phyloP scores from a whole-genome alignment of 2,329 filamentous ascomycete species.

The Diaporthe destruens region DNA sequence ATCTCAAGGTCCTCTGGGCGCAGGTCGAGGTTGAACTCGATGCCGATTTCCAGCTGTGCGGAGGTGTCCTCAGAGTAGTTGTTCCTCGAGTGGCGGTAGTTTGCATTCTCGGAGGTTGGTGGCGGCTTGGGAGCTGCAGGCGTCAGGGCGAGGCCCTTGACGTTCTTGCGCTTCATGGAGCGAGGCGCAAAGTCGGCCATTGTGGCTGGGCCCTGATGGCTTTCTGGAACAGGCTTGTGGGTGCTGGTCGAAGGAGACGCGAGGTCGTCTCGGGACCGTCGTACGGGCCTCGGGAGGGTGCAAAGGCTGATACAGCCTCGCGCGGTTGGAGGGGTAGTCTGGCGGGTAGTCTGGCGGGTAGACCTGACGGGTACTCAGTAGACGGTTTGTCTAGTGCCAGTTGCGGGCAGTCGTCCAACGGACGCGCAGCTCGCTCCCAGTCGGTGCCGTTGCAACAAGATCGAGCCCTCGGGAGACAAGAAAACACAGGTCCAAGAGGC shows the following conservation, averaged over 20 bases:
- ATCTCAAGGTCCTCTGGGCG: conserved; percentile 92
- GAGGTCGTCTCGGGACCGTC: conserved; percentile 18
- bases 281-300: conserved; percentile 16
- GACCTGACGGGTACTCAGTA: too few relatives aligned
- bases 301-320: conserved; percentile 25
- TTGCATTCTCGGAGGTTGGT: conserved; percentile 79
- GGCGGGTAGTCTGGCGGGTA: background rate
- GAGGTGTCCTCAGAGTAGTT: conserved; percentile 72
- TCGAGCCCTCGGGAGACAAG: background rate
- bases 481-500: background rate
- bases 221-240: background rate
- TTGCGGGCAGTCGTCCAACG: background rate
- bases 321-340: conserved; percentile 32
- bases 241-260: conserved; percentile 6
- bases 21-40: conserved; percentile 95
- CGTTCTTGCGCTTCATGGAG: conserved; percentile 99
- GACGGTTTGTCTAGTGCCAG: background rate
- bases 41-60: conserved; percentile 88
- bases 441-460: background rate
- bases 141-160: conserved; percentile 92
- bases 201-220: conserved; percentile 46
- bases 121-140: conserved; percentile 79
- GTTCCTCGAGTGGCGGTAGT: conserved; percentile 66
- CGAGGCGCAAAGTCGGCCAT: conserved; percentile 77
- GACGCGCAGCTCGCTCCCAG: background rate